Base-by-base conservation (phyloP, 768 basidiomycete genomes). In the Zangia roseola region DNA sequence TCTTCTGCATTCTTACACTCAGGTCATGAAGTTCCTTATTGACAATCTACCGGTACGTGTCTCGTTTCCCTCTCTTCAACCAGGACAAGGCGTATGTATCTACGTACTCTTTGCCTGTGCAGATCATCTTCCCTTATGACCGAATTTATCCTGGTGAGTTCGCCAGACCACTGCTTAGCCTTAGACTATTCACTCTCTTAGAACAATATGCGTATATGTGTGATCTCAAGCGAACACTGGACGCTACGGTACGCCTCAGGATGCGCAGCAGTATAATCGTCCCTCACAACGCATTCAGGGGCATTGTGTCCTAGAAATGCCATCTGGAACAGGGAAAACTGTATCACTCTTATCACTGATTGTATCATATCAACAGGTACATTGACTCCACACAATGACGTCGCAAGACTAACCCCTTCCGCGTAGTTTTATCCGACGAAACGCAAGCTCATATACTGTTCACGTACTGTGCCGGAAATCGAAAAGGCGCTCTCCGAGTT, bases 191-290 rank as follows among this genome's bases (percentile, higher is more conserved):
- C 33, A 33, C 37, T 33, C 44, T 23, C 34, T 28, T 61, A 93
- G 97, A 98, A 64, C 97, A 98, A 84, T 98, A 94, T 84, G 85
- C 91, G 34, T 99, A 99, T 66, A 98, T 99, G 94, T 93, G 92
- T 70, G 97, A 99, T 71, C 79, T 99, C 55, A 99, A 99, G 71
- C 78, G 91, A 59, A 93, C 95, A 2, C 79, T 99, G 16, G 97
- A 99, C 71, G 94, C 94, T 30, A 86, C 91, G 51, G 94, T 94
- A 68, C 53, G 74, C 61, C 38, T 26, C 23, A 30, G 30, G 30
- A 19, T 16, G 9, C 35, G n/a, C 36, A 14, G 34, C 39, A 28
- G 24, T 16, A 25, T 41, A 20, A 17, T 9, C 13, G n/a, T 41
- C 47, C 33, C 33, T 40, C 33, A 50, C 24, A 14, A n/a, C 13